These are phyloP conservation scores for Solanum medicagineum DNA, from an alignment of 257 asterid species.

Conservation along the genomic window DNA sequence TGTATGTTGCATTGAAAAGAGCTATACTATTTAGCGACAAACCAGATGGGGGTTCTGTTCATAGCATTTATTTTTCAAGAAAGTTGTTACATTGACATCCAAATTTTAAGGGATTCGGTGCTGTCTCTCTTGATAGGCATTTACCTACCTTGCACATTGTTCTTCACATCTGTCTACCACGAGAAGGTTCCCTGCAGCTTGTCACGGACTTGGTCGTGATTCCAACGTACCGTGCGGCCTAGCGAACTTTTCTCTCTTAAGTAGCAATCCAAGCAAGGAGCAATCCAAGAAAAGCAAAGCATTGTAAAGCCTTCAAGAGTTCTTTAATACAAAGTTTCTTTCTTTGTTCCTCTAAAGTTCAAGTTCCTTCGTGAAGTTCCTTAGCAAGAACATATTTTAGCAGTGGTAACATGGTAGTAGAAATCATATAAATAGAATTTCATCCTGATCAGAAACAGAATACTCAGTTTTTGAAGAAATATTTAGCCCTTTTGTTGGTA, in stretches of 20 bases:
- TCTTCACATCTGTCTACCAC: background rate
- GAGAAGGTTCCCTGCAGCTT: background rate
- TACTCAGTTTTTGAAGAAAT: background rate
- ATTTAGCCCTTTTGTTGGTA: background rate
- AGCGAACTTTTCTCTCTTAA: too few species aligned
- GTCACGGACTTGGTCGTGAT: too few species aligned
- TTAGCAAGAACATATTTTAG: background rate
- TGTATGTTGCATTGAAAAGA: background rate
- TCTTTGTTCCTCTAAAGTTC: too few species aligned
- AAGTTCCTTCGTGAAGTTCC: too few species aligned
- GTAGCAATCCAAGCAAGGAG: too few species aligned
- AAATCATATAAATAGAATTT: background rate
- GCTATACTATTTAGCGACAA: background rate
- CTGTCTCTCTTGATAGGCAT: background rate
- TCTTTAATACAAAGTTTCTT: too few species aligned
- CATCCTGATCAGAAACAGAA: background rate
- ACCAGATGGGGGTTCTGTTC: background rate
- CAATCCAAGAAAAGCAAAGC: too few species aligned
- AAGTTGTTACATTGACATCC: background rate
- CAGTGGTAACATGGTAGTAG: background rate
- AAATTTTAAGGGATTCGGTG: background rate
- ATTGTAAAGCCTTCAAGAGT: too few species aligned
- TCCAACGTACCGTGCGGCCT: too few species aligned
- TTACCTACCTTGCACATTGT: background rate
- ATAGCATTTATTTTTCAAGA: background rate